phyloP scores from a whole-genome alignment of 495 filamentous ascomycete genomes.

The Aspergillus leporis region DNA sequence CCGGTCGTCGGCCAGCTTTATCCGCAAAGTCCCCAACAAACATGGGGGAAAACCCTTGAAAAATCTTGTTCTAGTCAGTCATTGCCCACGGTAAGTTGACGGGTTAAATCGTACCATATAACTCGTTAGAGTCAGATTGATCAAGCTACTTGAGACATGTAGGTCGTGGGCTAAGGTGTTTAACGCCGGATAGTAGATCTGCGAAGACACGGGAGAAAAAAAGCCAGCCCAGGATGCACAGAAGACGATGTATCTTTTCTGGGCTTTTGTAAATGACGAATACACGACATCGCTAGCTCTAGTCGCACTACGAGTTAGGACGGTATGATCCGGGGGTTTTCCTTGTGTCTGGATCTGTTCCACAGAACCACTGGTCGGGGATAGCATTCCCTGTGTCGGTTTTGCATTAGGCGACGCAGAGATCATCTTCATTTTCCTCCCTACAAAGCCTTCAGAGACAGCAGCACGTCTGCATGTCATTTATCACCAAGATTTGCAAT shows the following conservation, averaged over 20 bases:
- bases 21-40: slow-evolving; percentile 54
- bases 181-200: slow-evolving; percentile 52
- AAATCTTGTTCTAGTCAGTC: slow-evolving; percentile 31
- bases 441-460: too few relatives aligned
- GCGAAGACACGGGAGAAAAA: slow-evolving; percentile 45
- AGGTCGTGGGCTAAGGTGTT: slow-evolving; percentile 42
- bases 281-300: too few relatives aligned
- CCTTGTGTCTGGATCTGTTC: too few relatives aligned
- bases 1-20: slow-evolving; percentile 47
- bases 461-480: too few relatives aligned
- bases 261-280: slow-evolving; percentile 2
- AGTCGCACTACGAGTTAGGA: too few relatives aligned
- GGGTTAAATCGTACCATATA: slow-evolving; percentile 39
- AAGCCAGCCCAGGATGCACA: slow-evolving; percentile 32
- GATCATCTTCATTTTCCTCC: too few relatives aligned
- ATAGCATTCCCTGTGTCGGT: too few relatives aligned
- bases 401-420: too few relatives aligned
- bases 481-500: too few relatives aligned
- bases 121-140: slow-evolving; percentile 53
- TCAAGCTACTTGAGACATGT: slow-evolving; percentile 35
- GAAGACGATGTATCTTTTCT: slow-evolving; percentile 22
- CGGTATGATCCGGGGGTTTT: too few relatives aligned
- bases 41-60: slow-evolving; percentile 51
- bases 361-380: too few relatives aligned
- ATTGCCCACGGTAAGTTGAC: background rate